Percentiles rank a stretch among this genome's conserved stretches.
Conservation (phyloP, 192 early-diverging fungal species). For the Phycomyces nitens region DNA sequence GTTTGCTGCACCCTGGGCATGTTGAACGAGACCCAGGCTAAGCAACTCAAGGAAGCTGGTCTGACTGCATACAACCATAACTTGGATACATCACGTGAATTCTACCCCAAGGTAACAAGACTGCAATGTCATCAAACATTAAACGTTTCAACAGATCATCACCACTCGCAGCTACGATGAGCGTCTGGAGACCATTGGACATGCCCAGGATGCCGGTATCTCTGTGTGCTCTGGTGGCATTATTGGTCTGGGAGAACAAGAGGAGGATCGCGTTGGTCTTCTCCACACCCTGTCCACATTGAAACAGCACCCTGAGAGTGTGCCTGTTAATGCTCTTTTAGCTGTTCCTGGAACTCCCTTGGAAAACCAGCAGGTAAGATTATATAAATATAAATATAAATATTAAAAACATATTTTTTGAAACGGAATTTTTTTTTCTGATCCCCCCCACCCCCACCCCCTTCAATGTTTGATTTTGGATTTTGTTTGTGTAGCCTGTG, state of each 20-base stretch:
- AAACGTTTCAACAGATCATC: slow-evolving; percentile 50
- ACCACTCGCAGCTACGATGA: slow-evolving; percentile 80
- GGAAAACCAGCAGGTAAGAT: slow-evolving; percentile 63
- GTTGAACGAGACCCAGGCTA: slow-evolving; percentile 69
- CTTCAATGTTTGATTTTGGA: neutral
- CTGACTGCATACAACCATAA: slow-evolving; percentile 88
- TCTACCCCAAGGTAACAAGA: slow-evolving; percentile 59
- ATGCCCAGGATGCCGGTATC: slow-evolving; percentile 75
- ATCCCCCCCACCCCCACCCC: no score
- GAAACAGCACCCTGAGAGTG: slow-evolving; percentile 69
- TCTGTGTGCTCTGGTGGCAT: slow-evolving; percentile 83
- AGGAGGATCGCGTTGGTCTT: slow-evolving; percentile 71
- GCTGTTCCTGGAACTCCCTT: slow-evolving; percentile 81
- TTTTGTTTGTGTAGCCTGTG: slow-evolving; percentile 50
- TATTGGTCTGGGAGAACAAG: slow-evolving; percentile 75
- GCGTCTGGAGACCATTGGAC: slow-evolving; percentile 66
- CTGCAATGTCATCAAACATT: no score
- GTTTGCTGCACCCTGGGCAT: slow-evolving; percentile 85
- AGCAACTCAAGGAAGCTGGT: slow-evolving; percentile 75
- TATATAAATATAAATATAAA: no score
- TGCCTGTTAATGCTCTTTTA: slow-evolving; percentile 77
- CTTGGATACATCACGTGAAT: slow-evolving; percentile 75
- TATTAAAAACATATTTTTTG: neutral
- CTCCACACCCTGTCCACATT: slow-evolving; percentile 71
- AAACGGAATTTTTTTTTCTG: no score